Evolutionary conservation across 1,284 basidiomycete genomes (phyloP).

Genomic region (Cutaneotrichosporon cavernicola): DNA sequence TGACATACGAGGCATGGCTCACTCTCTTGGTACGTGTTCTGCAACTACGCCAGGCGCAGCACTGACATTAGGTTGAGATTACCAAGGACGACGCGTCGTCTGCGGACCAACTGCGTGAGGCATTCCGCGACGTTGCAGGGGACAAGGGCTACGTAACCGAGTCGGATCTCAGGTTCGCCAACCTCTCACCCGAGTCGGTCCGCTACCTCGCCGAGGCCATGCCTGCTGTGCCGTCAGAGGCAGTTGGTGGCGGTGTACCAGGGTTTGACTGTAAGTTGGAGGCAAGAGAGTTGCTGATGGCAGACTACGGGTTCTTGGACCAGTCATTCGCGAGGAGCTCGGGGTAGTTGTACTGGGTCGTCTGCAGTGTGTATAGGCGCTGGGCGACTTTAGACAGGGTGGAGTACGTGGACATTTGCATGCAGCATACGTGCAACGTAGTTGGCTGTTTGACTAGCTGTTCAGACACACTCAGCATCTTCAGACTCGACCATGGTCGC

Average conservation of each 20-base stretch:
- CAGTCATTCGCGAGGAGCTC: conserved; percentile 34
- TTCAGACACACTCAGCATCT: too few relatives aligned
- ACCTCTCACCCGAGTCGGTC: conserved; percentile 72
- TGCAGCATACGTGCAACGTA: too few relatives aligned
- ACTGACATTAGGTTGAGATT: conserved; percentile 71
- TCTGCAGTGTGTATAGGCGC: conserved; percentile 6
- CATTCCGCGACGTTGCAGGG: conserved; percentile 86
- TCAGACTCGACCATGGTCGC: too few relatives aligned
- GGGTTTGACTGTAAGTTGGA: conserved; percentile 48
- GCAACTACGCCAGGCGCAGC: conserved; percentile 46
- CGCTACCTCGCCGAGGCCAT: conserved; percentile 68
- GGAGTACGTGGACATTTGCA: background rate
- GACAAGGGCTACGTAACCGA: conserved; percentile 90
- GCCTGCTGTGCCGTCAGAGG: conserved; percentile 28
- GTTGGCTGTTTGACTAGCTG: too few relatives aligned
- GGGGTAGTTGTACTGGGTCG: conserved; percentile 8
- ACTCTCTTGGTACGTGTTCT: conserved; percentile 65
- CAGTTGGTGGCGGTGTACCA: conserved; percentile 1
- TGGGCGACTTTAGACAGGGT: background rate
- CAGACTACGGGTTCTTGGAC: conserved; percentile 47
- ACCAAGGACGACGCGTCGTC: conserved; percentile 89
- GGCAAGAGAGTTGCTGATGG: background rate
- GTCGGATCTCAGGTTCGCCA: conserved; percentile 83
- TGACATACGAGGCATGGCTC: conserved; percentile 93
- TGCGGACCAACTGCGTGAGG: conserved; percentile 84